Evolutionary conservation across 305 asterid species (phyloP), one percentile per base, ranked within the genome.

Genomic region (Nicotiana rustica): DNA sequence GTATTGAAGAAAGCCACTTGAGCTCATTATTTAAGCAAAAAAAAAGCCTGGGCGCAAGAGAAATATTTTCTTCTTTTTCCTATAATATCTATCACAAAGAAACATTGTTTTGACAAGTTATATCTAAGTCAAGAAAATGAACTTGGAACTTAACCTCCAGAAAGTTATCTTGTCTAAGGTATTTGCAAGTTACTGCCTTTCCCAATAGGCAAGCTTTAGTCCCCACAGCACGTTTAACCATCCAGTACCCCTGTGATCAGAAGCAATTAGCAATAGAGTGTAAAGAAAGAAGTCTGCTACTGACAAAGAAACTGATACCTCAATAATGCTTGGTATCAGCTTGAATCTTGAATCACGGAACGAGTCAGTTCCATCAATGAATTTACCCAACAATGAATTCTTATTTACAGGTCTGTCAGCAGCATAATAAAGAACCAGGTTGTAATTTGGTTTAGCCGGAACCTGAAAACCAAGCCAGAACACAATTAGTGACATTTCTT

Each of bases 191-290:
- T 67, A 97, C 96, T 71, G 99, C 99, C 91, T 97, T 97, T 79
- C 98, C 99, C 84, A 97, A 90, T 77, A 95, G 89, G 91, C 99
- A 95, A 83, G 99, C 98, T 90, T 95, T 97, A 64, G 97, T 92
- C 84, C 99, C 99, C 67, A 97, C 99, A 9, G 99, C 99, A 78
- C 99, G 99, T 85, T 97, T 97, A 79, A 97, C 99, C 99, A 97
- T 97, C 99, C 99, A 97, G 88, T 97, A 95, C 70, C 99, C 99
- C 98, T 97, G 89, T 84, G 25, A 76, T 59, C 57, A 44, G 38
- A 55, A 55, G 83, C 79, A 35, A 67, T 67, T 33, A 67, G 79
- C 79, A 82, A 59, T 41, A 57, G 68, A 4, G 68, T 55, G 69
- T 64, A 85, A 67, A 19, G 68, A 79, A 31, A 83, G 80, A 82